Evolutionary conservation across 345 rosid genomes (phyloP).

Genomic region (Sonneratia alba): DNA sequence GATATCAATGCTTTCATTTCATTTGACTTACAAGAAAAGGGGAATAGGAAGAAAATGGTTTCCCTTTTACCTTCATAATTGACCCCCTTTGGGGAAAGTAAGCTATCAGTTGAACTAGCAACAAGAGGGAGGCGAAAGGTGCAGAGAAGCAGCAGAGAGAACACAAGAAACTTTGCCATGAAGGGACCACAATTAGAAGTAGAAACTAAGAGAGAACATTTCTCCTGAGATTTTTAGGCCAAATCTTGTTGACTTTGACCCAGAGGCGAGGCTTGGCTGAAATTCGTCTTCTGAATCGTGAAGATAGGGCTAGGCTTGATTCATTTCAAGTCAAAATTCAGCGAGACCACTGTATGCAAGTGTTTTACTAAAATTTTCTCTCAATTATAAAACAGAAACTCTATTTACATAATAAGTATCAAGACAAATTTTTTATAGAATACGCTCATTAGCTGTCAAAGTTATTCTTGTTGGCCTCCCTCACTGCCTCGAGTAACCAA

Average conservation of each 20-base stretch:
- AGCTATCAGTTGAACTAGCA: conserved; percentile 42
- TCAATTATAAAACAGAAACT: too few relatives aligned
- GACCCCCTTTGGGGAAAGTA: conserved; percentile 92
- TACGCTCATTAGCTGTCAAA: neutral
- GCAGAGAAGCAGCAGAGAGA: conserved; percentile 17
- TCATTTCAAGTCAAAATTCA: neutral
- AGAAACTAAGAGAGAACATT: neutral
- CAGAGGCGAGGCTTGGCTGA: too few relatives aligned
- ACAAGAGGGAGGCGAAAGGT: conserved; percentile 17
- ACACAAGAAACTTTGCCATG: conserved; percentile 17
- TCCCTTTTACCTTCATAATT: conserved; percentile 63
- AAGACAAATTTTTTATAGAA: neutral
- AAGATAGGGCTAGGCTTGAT: neutral
- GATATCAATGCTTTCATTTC: neutral
- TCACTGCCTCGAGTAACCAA: conserved; percentile 8
- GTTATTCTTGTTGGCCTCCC: neutral
- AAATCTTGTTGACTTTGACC: too few relatives aligned
- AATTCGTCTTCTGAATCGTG: too few relatives aligned
- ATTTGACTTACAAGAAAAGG: neutral
- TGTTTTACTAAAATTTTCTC: too few relatives aligned
- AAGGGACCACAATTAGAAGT: neutral
- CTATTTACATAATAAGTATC: too few relatives aligned
- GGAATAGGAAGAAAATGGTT: conserved; percentile 1
- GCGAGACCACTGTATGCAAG: too few relatives aligned
- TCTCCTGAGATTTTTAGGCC: too few relatives aligned